Conservation (phyloP, 768 basidiomycete species). For the Sutorius australiensis region DNA sequence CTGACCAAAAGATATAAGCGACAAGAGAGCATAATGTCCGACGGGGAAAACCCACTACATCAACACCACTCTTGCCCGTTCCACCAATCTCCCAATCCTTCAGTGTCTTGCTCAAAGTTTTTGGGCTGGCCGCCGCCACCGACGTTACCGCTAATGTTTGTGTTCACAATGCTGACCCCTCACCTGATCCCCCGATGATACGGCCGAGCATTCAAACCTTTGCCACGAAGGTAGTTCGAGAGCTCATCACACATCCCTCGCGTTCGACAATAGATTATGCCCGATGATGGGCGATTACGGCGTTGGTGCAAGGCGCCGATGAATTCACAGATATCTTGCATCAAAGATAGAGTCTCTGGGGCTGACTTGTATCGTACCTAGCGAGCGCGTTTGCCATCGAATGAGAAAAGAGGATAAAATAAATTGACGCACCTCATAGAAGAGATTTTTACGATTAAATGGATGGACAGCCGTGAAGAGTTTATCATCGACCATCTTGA, state of each 20-base stretch:
- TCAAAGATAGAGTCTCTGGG: constrained; percentile 49
- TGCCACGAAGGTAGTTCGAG: constrained; percentile 56
- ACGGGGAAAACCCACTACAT: constrained; percentile 47
- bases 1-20: constrained; percentile 30
- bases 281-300: constrained; percentile 57
- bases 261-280: constrained; percentile 77
- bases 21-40: background rate
- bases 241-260: constrained; percentile 65
- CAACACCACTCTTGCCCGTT: constrained; percentile 48
- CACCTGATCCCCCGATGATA: constrained; percentile 74
- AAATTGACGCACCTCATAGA: constrained; percentile 59
- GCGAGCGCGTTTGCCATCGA: background rate
- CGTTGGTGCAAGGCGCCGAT: constrained; percentile 60
- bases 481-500: constrained; percentile 54
- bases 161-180: constrained; percentile 1
- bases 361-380: constrained; percentile 63
- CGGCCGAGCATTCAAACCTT: constrained; percentile 62
- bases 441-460: constrained; percentile 77
- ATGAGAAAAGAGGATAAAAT: background rate
- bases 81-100: constrained; percentile 61
- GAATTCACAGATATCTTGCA: constrained; percentile 64
- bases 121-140: constrained; percentile 31
- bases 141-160: background rate
- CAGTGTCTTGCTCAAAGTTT: constrained; percentile 48
- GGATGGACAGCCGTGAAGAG: constrained; percentile 69